phyloP scores from a whole-genome alignment of 768 basidiomycete species.

The Saitozyma sp. region DNA sequence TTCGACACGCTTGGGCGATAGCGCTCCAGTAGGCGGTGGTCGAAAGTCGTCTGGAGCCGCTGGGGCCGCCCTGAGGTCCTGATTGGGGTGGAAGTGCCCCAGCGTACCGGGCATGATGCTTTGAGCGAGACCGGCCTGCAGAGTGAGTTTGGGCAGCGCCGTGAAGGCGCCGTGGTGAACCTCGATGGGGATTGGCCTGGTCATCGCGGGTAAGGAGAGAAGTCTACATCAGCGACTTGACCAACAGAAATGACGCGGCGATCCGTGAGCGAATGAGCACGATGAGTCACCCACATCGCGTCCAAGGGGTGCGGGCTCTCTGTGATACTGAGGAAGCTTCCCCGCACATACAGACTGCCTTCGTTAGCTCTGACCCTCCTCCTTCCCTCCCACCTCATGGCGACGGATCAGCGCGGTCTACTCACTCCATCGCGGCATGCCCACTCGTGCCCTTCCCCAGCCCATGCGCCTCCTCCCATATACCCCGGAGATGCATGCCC shows the following conservation, averaged over 20 bases:
- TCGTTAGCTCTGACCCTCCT: not conserved
- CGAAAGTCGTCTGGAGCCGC: not conserved
- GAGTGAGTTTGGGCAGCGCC: conserved; percentile 25
- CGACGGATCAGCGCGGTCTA: not conserved
- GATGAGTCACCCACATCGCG: conserved; percentile 23
- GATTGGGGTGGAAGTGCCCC: not conserved
- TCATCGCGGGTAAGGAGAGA: no score
- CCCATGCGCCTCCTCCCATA: conserved; percentile 34
- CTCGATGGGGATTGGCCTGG: conserved; percentile 34
- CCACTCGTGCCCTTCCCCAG: conserved; percentile 4
- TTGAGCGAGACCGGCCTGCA: conserved; percentile 28
- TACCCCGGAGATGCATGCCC: conserved; percentile 41
- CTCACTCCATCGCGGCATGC: conserved; percentile 27
- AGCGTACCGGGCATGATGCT: conserved; percentile 13
- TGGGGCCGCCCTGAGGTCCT: not conserved
- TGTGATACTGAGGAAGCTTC: conserved; percentile 31
- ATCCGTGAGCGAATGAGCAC: no score
- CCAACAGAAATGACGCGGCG: not conserved
- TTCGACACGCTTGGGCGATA: not conserved
- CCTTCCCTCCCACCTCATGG: not conserved
- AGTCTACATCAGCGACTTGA: not conserved
- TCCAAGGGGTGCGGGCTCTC: conserved; percentile 42
- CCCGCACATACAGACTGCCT: conserved; percentile 35
- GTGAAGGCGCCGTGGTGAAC: conserved; percentile 14
- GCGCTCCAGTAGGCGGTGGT: conserved; percentile 2